These are phyloP conservation scores for Penicillium hesseltinei DNA, from an alignment of 2,329 filamentous ascomycete genomes.

Conservation along the genomic window DNA sequence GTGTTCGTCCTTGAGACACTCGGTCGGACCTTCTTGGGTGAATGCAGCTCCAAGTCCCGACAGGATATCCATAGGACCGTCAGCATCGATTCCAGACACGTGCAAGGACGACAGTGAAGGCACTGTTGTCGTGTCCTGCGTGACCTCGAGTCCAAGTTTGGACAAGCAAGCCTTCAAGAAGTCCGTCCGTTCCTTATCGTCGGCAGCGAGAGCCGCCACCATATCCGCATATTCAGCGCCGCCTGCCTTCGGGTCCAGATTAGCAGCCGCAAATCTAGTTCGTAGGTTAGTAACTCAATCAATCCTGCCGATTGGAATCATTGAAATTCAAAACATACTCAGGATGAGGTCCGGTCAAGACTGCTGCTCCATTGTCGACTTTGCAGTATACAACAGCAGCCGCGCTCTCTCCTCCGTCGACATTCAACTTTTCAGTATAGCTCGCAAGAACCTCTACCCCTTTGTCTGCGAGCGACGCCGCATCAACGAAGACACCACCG, in stretches of 20 bases:
- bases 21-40: slow-evolving; percentile 62
- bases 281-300: slow-evolving; percentile 17
- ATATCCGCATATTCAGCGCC: slow-evolving; percentile 69
- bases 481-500: slow-evolving; percentile 87
- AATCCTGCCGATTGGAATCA: slow-evolving; percentile 5
- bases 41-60: slow-evolving; percentile 65
- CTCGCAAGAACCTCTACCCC: slow-evolving; percentile 79
- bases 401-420: slow-evolving; percentile 69
- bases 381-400: slow-evolving; percentile 83
- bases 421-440: slow-evolving; percentile 71
- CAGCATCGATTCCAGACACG: slow-evolving; percentile 67
- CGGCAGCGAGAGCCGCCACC: slow-evolving; percentile 63
- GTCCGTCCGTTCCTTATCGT: slow-evolving; percentile 65
- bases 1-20: slow-evolving; percentile 74
- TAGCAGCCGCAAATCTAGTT: slow-evolving; percentile 74
- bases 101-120: slow-evolving; percentile 81
- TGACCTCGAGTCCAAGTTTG: slow-evolving; percentile 80
- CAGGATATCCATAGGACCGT: slow-evolving; percentile 66
- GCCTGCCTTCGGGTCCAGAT: slow-evolving; percentile 66
- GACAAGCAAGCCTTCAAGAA: slow-evolving; percentile 78
- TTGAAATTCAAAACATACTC: slow-evolving; percentile 60
- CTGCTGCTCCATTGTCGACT: slow-evolving; percentile 72
- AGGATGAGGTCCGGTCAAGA: slow-evolving; percentile 86
- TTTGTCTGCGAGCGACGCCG: slow-evolving; percentile 57
- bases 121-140: slow-evolving; percentile 64